Percentiles rank a stretch among this genome's conserved stretches.
Evolutionary conservation across 1,284 basidiomycete species (phyloP).

Genomic region (Paramarasmius palmivorus): DNA sequence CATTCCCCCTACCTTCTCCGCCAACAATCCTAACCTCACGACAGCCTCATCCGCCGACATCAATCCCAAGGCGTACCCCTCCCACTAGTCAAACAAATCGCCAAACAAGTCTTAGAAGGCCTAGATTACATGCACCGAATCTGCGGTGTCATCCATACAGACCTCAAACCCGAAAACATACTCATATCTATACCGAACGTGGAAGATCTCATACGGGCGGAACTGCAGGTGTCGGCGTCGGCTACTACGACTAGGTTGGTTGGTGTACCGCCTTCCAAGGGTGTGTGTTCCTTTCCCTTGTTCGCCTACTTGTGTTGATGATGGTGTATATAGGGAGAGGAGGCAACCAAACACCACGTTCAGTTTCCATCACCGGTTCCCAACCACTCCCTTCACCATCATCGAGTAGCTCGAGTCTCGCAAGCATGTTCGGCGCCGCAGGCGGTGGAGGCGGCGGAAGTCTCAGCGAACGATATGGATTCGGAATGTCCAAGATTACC

Average conservation of each 20-base stretch:
- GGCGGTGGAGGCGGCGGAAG: neutral
- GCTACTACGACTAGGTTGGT: slow-evolving; percentile 66
- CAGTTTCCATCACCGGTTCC: slow-evolving; percentile 83
- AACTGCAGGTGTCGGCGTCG: slow-evolving; percentile 60
- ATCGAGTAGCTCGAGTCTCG: slow-evolving; percentile 46
- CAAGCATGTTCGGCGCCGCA: slow-evolving; percentile 44
- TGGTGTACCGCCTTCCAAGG: slow-evolving; percentile 78
- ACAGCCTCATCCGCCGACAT: slow-evolving; percentile 91
- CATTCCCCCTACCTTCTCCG: no score
- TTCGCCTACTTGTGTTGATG: no score
- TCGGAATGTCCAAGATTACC: slow-evolving; percentile 15
- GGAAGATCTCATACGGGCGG: slow-evolving; percentile 88
- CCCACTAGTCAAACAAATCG: slow-evolving; percentile 93
- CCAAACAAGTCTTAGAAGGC: slow-evolving; percentile 94
- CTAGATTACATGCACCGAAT: slow-evolving; percentile 97
- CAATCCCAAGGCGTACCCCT: slow-evolving; percentile 94
- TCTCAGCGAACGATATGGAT: slow-evolving; percentile 25
- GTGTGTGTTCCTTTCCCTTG: no score
- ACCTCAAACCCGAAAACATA: slow-evolving; percentile 98
- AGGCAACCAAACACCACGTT: slow-evolving; percentile 95
- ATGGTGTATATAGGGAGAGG: slow-evolving; percentile 85
- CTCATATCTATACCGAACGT: slow-evolving; percentile 98
- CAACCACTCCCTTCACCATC: slow-evolving; percentile 94
- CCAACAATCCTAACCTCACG: no score
- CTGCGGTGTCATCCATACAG: slow-evolving; percentile 94